Percentiles rank a stretch among this genome's conserved stretches.
Conservation (phyloP, 257 asterid species). For the Jacaranda mimosifolia region DNA sequence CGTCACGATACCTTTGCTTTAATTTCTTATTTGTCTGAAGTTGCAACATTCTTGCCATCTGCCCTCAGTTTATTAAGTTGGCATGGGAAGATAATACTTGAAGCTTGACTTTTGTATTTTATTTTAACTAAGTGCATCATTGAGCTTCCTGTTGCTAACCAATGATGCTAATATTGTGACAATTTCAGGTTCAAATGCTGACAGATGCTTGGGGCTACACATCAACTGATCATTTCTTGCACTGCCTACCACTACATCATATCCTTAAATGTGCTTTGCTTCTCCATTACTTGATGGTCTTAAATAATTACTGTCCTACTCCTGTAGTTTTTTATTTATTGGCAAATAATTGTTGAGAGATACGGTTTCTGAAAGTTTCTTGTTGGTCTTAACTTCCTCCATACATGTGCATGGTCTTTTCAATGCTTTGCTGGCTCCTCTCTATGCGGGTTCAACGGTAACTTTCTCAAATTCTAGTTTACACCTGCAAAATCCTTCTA, state of each 20-base stretch:
- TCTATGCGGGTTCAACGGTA: conserved; percentile 87
- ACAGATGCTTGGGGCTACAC: conserved; percentile 85
- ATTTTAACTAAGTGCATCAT: neutral
- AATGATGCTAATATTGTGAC: neutral
- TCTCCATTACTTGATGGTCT: conserved; percentile 5
- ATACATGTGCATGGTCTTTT: conserved; percentile 92
- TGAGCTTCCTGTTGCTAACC: too few relatives aligned
- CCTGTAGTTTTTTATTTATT: conserved; percentile 13
- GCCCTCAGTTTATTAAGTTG: too few relatives aligned
- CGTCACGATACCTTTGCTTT: neutral
- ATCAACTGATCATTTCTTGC: conserved; percentile 72
- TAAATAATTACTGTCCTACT: neutral
- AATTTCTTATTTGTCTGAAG: neutral
- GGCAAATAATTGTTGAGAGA: neutral
- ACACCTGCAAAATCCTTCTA: neutral
- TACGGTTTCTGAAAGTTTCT: conserved; percentile 15
- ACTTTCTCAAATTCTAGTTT: conserved; percentile 38
- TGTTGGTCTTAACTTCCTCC: conserved; percentile 60
- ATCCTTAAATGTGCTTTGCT: conserved; percentile 56
- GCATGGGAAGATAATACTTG: neutral
- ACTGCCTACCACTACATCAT: conserved; percentile 94
- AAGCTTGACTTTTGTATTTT: neutral
- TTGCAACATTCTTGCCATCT: neutral
- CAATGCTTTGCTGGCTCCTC: conserved; percentile 90
- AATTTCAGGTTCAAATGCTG: conserved; percentile 79